Percentiles rank a stretch among this genome's conserved stretches.
phyloP scores from a whole-genome alignment of 805 yeast species.

The Cyberlindnera suaveolens region DNA sequence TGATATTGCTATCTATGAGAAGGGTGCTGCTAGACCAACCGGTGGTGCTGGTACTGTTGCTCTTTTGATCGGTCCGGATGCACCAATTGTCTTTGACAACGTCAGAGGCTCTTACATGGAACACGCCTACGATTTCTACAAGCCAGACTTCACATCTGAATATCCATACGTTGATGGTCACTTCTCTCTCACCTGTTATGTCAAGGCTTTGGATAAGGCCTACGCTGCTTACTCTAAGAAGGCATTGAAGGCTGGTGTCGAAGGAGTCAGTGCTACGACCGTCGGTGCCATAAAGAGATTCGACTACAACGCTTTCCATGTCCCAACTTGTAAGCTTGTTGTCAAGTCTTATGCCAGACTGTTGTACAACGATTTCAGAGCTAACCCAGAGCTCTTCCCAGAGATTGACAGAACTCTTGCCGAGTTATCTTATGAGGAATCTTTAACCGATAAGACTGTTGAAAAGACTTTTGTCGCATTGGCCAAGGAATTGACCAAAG shows the following conservation, averaged over 20 bases:
- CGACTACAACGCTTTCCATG: conserved; percentile 95
- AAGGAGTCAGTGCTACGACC: conserved; percentile 40
- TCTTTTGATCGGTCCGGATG: conserved; percentile 91
- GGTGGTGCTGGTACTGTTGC: conserved; percentile 99
- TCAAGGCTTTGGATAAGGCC: conserved; percentile 84
- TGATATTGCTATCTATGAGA: conserved; percentile 94
- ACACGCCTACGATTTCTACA: conserved; percentile 96
- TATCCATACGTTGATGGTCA: conserved; percentile 98
- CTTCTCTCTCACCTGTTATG: conserved; percentile 89
- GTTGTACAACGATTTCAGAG: conserved; percentile 78
- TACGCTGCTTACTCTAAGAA: conserved; percentile 79
- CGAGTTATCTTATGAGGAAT: conserved; percentile 60
- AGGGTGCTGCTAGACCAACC: conserved; percentile 98
- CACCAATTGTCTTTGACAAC: conserved; percentile 89
- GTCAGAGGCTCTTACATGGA: conserved; percentile 91
- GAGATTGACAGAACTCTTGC: conserved; percentile 47
- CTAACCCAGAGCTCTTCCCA: conserved; percentile 60
- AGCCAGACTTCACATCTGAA: conserved; percentile 94
- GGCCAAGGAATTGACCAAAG: conserved; percentile 58
- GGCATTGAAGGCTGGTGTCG: conserved; percentile 47
- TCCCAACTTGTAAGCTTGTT: conserved; percentile 95
- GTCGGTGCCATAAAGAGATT: conserved; percentile 70
- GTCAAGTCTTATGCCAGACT: conserved; percentile 89
- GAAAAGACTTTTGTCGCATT: conserved; percentile 82
- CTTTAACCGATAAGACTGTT: conserved; percentile 70